Evolutionary conservation across 139 green algal species (phyloP), one percentile per base, ranked within the genome.

Genomic region (Penium margaritaceum): DNA sequence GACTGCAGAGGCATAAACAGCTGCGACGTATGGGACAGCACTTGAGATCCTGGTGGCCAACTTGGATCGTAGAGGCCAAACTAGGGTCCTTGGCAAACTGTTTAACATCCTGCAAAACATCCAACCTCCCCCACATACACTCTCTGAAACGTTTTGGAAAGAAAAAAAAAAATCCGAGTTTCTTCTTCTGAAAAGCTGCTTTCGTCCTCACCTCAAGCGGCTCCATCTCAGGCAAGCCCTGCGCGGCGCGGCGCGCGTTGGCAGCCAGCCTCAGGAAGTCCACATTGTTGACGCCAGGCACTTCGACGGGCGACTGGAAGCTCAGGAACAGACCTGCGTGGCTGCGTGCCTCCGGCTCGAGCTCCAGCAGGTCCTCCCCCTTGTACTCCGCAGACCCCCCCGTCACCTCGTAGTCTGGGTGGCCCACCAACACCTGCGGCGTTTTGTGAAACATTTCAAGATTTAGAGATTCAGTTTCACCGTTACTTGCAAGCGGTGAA

Each of bases 341-440:
- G 12, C 89, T 91, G 3, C 94, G 85, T 76, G 97, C 88, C 82
- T 99, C 82, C 0, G 82, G 82, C 53, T 87, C 82, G 65, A 87
- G 60, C 34, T 75, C 89, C 63, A 98, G 88, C 36, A 98, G 83
- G 74, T 97, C 82, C 57, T 94, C 61, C 27, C 94, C 94, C 76
- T 95, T 96, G 85, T 92, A 99, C 21, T 69, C 87, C 14, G 85
- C 82, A 35, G 82, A 87, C 43, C 94, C 94, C 0, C 32, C 79
- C 0, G 85, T 96, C 12, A 99, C 91, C 71, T 96, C 88, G 80
- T 99, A 99, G 62, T 96, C 91, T 0, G 94, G 94, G 75, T 99
- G 95, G 0, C 95, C 94, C 1, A 98, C 93, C 30, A 97, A 85
- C 39, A 96, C 71, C 71, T 78, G 63, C 41, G 47, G 47, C 9